Percentiles rank a stretch among this genome's conserved stretches.
Conservation (phyloP, 1,284 basidiomycete species). For the Sphagnurus paluster region DNA sequence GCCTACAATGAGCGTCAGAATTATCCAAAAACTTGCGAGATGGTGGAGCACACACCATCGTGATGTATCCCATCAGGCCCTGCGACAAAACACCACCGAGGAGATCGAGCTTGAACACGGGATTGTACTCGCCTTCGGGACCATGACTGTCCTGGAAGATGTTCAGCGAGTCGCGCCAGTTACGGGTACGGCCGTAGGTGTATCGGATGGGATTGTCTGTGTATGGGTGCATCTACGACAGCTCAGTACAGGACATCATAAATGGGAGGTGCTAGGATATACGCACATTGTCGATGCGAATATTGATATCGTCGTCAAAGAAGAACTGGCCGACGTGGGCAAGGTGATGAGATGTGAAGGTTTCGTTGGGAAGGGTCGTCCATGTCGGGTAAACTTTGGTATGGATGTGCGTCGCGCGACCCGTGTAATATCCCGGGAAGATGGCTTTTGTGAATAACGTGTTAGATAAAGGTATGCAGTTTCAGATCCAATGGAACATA, state of each 20-base stretch:
- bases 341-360: conserved; percentile 45
- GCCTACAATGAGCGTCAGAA: conserved; percentile 28
- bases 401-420: conserved; percentile 54
- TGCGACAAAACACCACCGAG: conserved; percentile 49
- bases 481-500: conserved; percentile 23
- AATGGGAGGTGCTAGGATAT: neutral
- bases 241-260: neutral
- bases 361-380: conserved; percentile 40
- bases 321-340: conserved; percentile 66
- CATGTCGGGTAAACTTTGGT: conserved; percentile 51
- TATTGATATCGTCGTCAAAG: conserved; percentile 61
- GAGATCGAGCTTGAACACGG: conserved; percentile 48
- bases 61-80: conserved; percentile 50
- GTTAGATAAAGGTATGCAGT: neutral
- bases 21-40: neutral
- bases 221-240: conserved; percentile 47
- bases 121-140: conserved; percentile 47
- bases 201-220: conserved; percentile 45
- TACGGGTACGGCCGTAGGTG: conserved; percentile 45
- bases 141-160: conserved; percentile 49
- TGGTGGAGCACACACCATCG: conserved; percentile 37
- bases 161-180: conserved; percentile 49
- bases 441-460: too few species aligned
- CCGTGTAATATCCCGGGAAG: conserved; percentile 67
- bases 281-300: conserved; percentile 43